phyloP scores from a whole-genome alignment of 2,329 filamentous ascomycete genomes.

The Fusarium ambrosium region DNA sequence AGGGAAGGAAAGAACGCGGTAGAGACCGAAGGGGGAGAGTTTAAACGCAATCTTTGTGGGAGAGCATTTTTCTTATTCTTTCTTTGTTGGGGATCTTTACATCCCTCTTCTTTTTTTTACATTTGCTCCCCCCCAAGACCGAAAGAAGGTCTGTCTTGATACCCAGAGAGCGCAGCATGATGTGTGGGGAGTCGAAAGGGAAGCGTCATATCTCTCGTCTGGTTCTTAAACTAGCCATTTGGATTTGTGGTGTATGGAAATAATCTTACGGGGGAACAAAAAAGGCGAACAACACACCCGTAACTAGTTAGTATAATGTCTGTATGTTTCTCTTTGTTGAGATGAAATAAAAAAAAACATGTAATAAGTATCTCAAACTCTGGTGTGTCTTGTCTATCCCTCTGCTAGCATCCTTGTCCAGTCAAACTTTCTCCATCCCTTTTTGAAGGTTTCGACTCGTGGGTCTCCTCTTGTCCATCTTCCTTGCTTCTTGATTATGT shows the following conservation, averaged over 20 bases:
- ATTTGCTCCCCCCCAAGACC: neutral
- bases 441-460: conserved; percentile 82
- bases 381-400: conserved; percentile 15
- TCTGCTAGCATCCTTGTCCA: conserved; percentile 76
- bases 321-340: conserved; percentile 19
- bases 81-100: neutral
- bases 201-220: conserved; percentile 22
- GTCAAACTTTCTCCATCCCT: conserved; percentile 92
- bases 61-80: conserved; percentile 4
- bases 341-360: neutral
- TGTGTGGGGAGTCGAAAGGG: neutral
- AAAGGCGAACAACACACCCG: neutral
- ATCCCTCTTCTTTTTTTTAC: neutral
- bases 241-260: conserved; percentile 29
- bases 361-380: neutral
- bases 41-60: neutral
- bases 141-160: conserved; percentile 28
- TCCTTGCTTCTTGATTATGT: conserved; percentile 91
- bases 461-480: conserved; percentile 81
- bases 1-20: conserved; percentile 52
- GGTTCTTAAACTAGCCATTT: conserved; percentile 19
- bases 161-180: conserved; percentile 23
- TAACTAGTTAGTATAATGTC: conserved; percentile 41
- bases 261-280: conserved; percentile 37
- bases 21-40: conserved; percentile 47